phyloP scores from a whole-genome alignment of 192 early-diverging fungal genomes.

The Rhizophagus clarus region DNA sequence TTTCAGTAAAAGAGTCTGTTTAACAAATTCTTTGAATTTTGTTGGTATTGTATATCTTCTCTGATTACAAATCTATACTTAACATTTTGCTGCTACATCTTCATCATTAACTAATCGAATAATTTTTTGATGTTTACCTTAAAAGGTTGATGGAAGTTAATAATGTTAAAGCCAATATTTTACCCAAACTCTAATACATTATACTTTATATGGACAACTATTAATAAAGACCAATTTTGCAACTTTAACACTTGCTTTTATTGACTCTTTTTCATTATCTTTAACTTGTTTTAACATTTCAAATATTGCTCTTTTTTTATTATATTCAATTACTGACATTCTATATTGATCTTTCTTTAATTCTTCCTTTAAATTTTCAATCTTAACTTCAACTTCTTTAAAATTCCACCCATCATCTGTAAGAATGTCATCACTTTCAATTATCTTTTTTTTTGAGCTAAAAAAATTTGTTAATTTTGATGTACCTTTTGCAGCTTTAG shows the following conservation, averaged over 20 bases:
- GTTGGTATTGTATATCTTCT: background rate
- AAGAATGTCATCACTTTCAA: background rate
- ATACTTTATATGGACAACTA: background rate
- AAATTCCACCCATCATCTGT: too few relatives aligned
- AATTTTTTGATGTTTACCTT: slow-evolving; percentile 12
- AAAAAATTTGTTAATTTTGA: slow-evolving; percentile 4
- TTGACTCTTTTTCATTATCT: background rate
- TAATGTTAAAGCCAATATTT: background rate
- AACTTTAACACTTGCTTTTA: slow-evolving; percentile 10
- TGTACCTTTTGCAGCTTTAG: background rate
- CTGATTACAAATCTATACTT: background rate
- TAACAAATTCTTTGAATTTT: background rate
- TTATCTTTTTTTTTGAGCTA: background rate
- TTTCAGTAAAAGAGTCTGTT: background rate
- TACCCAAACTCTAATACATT: background rate
- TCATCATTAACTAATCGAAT: slow-evolving; percentile 1
- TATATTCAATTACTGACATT: background rate
- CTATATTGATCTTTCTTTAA: background rate
- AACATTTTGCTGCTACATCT: background rate
- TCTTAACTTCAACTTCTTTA: too few relatives aligned
- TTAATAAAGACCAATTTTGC: background rate
- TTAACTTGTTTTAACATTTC: background rate
- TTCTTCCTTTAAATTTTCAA: background rate
- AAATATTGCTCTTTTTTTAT: slow-evolving; percentile 1
- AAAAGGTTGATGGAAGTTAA: background rate